Evolutionary conservation across 2,329 filamentous ascomycete genomes (phyloP).

Genomic region (Cadophora sp.): DNA sequence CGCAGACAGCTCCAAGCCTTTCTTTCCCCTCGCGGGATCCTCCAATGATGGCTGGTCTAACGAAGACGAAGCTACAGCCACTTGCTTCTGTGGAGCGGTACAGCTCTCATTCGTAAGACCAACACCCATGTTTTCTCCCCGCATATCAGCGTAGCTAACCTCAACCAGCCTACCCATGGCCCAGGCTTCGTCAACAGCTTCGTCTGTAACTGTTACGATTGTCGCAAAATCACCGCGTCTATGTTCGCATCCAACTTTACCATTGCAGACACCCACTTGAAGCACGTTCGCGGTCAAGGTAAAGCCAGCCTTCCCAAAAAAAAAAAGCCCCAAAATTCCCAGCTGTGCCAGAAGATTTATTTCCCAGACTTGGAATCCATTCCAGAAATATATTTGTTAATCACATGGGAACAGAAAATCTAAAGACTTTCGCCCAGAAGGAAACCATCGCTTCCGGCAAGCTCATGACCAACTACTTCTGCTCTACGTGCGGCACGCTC

Average conservation of each 20-base stretch:
- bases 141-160: constrained; percentile 1
- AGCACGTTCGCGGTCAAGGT: constrained; percentile 55
- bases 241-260: constrained; percentile 68
- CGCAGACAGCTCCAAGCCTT: constrained; percentile 43
- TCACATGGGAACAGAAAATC: constrained; percentile 46
- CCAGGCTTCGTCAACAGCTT: constrained; percentile 57
- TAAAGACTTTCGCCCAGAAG: constrained; percentile 54
- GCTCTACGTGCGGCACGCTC: constrained; percentile 62
- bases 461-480: constrained; percentile 68
- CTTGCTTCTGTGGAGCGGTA: constrained; percentile 64
- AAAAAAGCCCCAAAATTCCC: no score
- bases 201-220: constrained; percentile 67
- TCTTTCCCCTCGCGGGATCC: constrained; percentile 50
- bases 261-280: constrained; percentile 53
- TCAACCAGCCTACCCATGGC: constrained; percentile 51
- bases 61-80: constrained; percentile 58
- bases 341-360: no score
- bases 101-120: constrained; percentile 59
- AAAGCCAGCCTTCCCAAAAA: no score
- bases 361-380: no score
- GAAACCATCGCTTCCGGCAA: constrained; percentile 54
- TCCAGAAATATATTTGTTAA: no score
- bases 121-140: neutral
- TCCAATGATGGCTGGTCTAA: constrained; percentile 54
- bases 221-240: constrained; percentile 66